phyloP scores from a whole-genome alignment of 805 yeast species.

The Ogataea paraovalis region DNA sequence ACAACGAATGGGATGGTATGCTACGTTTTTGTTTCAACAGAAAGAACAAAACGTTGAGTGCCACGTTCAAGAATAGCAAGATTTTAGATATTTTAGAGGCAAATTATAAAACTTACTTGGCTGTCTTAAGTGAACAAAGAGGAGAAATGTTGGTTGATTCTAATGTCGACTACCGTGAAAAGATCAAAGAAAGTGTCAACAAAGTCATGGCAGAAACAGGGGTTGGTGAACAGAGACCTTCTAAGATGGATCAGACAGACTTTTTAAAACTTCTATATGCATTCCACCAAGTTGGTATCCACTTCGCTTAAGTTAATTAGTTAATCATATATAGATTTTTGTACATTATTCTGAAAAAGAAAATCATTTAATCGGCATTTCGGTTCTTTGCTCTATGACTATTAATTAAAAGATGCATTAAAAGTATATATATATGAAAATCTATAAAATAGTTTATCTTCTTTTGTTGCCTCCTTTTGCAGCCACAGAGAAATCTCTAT shows the following conservation, averaged over 20 bases:
- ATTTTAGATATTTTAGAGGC: conserved; percentile 78
- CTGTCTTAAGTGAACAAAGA: conserved; percentile 42
- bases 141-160: conserved; percentile 45
- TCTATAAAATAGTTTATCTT: conserved; percentile 35
- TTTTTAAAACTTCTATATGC: conserved; percentile 82
- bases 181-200: conserved; percentile 67
- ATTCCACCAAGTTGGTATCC: conserved; percentile 95
- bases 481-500: conserved; percentile 52
- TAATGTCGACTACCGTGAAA: conserved; percentile 36
- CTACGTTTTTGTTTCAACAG: conserved; percentile 88
- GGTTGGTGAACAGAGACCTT: conserved; percentile 79
- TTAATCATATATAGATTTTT: not conserved
- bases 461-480: conserved; percentile 40
- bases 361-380: not conserved
- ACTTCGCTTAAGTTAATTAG: conserved; percentile 61
- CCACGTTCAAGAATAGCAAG: conserved; percentile 83
- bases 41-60: conserved; percentile 87
- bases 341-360: not conserved
- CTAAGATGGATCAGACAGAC: conserved; percentile 93
- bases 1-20: conserved; percentile 95
- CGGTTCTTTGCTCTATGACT: too few relatives aligned
- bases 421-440: too few relatives aligned
- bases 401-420: too few relatives aligned
- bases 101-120: conserved; percentile 77
- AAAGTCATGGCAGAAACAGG: conserved; percentile 77